phyloP scores from a whole-genome alignment of 2,329 filamentous ascomycete genomes.

The Xylariaceae sp. region DNA sequence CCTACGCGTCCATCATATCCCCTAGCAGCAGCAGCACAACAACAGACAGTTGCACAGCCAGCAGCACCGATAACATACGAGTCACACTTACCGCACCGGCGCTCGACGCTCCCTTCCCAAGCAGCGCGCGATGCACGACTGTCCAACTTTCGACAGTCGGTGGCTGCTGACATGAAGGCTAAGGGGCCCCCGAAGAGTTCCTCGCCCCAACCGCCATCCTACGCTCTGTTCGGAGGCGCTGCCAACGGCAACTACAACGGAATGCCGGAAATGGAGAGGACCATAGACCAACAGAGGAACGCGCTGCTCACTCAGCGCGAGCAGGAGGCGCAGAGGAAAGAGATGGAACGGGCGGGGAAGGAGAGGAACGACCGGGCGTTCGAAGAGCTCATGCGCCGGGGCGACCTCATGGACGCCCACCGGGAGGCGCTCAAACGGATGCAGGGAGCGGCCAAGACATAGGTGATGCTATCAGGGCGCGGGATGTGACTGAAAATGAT shows the following conservation, averaged over 20 bases:
- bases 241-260: conserved; percentile 26
- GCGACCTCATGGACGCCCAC: conserved; percentile 70
- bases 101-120: conserved; percentile 37
- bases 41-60: conserved; percentile 31
- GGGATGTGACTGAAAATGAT: neutral
- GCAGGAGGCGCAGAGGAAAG: conserved; percentile 54
- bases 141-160: conserved; percentile 60
- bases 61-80: conserved; percentile 40
- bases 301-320: conserved; percentile 57
- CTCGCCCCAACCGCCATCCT: conserved; percentile 25
- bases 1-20: conserved; percentile 7
- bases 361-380: conserved; percentile 58
- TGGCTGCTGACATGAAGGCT: conserved; percentile 55
- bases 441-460: conserved; percentile 50
- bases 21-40: conserved; percentile 15
- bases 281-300: conserved; percentile 49
- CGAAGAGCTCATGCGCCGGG: conserved; percentile 70
- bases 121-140: conserved; percentile 53
- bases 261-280: conserved; percentile 40
- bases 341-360: conserved; percentile 52
- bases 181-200: conserved; percentile 34
- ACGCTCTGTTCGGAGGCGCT: conserved; percentile 21
- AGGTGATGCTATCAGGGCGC: neutral
- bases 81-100: conserved; percentile 50
- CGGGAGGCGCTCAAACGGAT: conserved; percentile 74